These are phyloP conservation scores for Euphorbia tirucalli DNA, from an alignment of 345 rosid genomes.

Conservation along the genomic window DNA sequence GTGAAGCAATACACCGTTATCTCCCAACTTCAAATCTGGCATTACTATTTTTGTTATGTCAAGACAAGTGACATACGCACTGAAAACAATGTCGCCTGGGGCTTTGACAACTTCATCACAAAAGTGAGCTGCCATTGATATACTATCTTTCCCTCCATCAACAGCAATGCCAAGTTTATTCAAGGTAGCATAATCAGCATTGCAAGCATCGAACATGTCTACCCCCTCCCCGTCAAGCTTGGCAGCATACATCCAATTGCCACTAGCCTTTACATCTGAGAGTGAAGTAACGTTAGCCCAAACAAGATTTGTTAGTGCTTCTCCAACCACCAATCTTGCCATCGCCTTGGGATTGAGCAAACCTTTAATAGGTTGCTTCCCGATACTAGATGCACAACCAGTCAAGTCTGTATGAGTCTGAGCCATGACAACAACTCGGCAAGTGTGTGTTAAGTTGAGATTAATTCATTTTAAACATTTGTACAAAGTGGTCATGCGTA, in stretches of 20 bases:
- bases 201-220: slow-evolving; percentile 88
- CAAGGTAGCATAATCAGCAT: slow-evolving; percentile 77
- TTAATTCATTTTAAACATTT: no score
- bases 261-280: slow-evolving; percentile 89
- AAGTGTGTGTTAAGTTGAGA: no score
- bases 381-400: slow-evolving; percentile 90
- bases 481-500: no score
- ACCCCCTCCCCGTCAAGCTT: slow-evolving; percentile 96
- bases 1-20: slow-evolving; percentile 68
- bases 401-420: slow-evolving; percentile 71
- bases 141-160: slow-evolving; percentile 94
- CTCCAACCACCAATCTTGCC: slow-evolving; percentile 92
- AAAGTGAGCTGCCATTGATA: slow-evolving; percentile 92
- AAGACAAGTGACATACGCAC: slow-evolving; percentile 77
- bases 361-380: slow-evolving; percentile 91
- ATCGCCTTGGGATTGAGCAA: slow-evolving; percentile 83
- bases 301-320: slow-evolving; percentile 89
- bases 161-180: slow-evolving; percentile 89
- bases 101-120: slow-evolving; percentile 83
- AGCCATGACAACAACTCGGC: slow-evolving; percentile 96
- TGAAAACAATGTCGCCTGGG: slow-evolving; percentile 91
- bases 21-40: slow-evolving; percentile 76
- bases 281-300: slow-evolving; percentile 90
- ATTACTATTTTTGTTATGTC: slow-evolving; percentile 89
- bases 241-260: slow-evolving; percentile 99